Base-by-base conservation (phyloP, 352 stramenopile genomes). In the Globisporangium cystogenes region DNA sequence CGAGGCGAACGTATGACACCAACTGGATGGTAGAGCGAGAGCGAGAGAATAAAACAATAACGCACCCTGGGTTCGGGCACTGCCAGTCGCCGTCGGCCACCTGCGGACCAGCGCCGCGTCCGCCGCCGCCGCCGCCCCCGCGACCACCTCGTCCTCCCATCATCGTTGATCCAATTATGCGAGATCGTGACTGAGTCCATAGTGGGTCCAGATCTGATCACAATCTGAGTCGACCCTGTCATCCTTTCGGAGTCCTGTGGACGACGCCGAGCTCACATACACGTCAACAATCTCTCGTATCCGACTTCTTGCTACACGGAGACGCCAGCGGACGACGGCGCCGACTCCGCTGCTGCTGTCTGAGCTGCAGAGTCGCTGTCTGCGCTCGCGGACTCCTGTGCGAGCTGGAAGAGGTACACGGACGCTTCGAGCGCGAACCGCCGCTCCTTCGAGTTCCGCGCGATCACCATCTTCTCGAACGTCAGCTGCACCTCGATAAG, bases 1-100 rank as follows among this genome's bases (percentile, higher is more conserved):
- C 5, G 5, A 29, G 26, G 26, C 26, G 26, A 29, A 29, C 26
- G 26, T 5, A 5, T 5, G 26, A 5, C 26, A 5, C 26, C 26
- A 29, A 29, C 26, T 40, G n/a, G n/a, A n/a, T n/a, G n/a, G n/a
- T n/a, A n/a, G n/a, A n/a, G n/a, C n/a, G n/a, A n/a, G n/a, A n/a
- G n/a, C n/a, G n/a, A n/a, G n/a, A n/a, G n/a, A n/a, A n/a, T n/a
- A n/a, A n/a, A n/a, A n/a, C n/a, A n/a, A n/a, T n/a, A 12, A 46
- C 59, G 21, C 51, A 90, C 82, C 78, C 76, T 49, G 80, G 74
- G 59, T 93, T 93, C n/a, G 82, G 80, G 46, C 82, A 93, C 50
- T 71, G 59, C 82, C 82, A 93, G 66, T 93, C 80, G 24, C 82
- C 80, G 7, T 90, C 76, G 23, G 62, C 77, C 46, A 74, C 64